Conservation (phyloP, 768 basidiomycete species). For the Clitopilus passeckerianus region DNA sequence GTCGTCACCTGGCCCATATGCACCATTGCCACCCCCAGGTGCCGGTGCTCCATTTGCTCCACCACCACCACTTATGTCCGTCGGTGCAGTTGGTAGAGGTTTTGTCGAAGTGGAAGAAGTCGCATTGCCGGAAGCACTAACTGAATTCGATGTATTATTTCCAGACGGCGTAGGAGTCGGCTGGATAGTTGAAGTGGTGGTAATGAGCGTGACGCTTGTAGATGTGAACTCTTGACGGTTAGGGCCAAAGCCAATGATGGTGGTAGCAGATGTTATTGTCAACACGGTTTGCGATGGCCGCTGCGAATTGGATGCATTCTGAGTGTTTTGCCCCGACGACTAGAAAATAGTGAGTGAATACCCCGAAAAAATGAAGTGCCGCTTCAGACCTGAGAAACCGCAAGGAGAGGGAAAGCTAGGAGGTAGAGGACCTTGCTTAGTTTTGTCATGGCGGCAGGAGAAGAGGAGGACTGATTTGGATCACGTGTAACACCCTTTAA, state of each 20-base stretch:
- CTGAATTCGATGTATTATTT: slow-evolving; percentile 17
- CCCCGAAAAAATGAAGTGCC: neutral
- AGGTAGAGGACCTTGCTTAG: slow-evolving; percentile 25
- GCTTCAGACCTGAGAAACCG: slow-evolving; percentile 34
- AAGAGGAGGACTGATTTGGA: neutral
- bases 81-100: slow-evolving; percentile 54
- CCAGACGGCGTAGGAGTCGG: slow-evolving; percentile 9
- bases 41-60: slow-evolving; percentile 50
- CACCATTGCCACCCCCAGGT: slow-evolving; percentile 51
- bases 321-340: neutral
- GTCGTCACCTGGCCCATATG: slow-evolving; percentile 63
- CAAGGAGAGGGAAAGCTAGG: slow-evolving; percentile 33
- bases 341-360: neutral
- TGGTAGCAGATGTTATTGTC: slow-evolving; percentile 35
- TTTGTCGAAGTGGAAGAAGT: slow-evolving; percentile 29
- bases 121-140: slow-evolving; percentile 18
- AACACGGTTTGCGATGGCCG: slow-evolving; percentile 24
- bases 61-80: slow-evolving; percentile 50
- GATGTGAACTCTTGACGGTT: slow-evolving; percentile 35
- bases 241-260: slow-evolving; percentile 29
- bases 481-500: neutral
- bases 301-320: neutral
- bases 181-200: slow-evolving; percentile 31
- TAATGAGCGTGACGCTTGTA: slow-evolving; percentile 37
- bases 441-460: slow-evolving; percentile 16